Evolutionary conservation across 768 basidiomycete genomes (phyloP), one percentile per base, ranked within the genome.

Genomic region (Pulveroboletus sp.): DNA sequence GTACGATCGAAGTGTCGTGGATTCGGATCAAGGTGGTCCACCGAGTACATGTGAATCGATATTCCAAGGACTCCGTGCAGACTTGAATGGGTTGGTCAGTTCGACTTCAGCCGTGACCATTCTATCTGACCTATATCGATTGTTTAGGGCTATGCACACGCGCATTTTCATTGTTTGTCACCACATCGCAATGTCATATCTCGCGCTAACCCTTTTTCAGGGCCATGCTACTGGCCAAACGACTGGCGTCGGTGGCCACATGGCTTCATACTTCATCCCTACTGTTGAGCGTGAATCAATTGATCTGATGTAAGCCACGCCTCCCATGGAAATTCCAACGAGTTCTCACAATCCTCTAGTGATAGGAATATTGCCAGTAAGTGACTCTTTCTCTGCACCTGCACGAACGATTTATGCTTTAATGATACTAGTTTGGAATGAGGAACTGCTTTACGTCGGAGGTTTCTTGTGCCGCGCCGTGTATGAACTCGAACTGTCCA

Each of bases 271-370:
- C 10, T 56, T 56, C 12, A 56, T 56, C 9, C 53, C 54, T 2
- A 56, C 54, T n/a, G 54, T 56, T 8, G 54, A 56, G 33, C 54
- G 54, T 45, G 54, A 56, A 43, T 50, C 40, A 12, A 50, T 56
- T 23, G 54, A 56, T 46, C 41, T 56, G 5, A 43, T 38, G 54
- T 56, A 45, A 39, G 54, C 12, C 27, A 29, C 27, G 8, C 8
- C 12, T 29, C 8, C 27, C 17, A 11, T 16, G 5, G 13, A 11
- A 6, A 6, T 32, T 6, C 5, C 16, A 16, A 23, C 29, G n/a
- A n/a, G n/a, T 27, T 27, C 14, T 47, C 11, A 47, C 17, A 19
- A 6, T 5, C 6, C 23, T 24, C 4, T 27, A 54, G 52, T 5
- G 53, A 54, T 23, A 54, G n/a, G 35, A 55, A 43, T 9, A 32